phyloP scores from a whole-genome alignment of 495 filamentous ascomycete genomes.

The Neurospora intermedia region DNA sequence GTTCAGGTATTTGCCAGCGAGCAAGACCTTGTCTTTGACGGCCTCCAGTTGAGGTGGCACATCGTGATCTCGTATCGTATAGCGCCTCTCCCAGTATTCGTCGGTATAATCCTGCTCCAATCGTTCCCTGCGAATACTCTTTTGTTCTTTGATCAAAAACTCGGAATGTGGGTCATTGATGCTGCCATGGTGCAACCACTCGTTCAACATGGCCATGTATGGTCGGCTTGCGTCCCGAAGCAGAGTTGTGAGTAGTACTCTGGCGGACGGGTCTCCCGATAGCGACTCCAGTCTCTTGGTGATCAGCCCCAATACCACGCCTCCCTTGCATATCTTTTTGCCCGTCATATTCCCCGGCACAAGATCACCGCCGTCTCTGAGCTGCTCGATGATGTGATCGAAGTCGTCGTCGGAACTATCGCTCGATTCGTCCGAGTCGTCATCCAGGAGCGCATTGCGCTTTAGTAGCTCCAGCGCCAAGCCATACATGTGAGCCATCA shows the following conservation, averaged over 20 bases:
- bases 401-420: conserved; percentile 73
- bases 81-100: conserved; percentile 97
- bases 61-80: conserved; percentile 83
- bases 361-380: conserved; percentile 76
- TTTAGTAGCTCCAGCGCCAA: conserved; percentile 78
- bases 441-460: conserved; percentile 77
- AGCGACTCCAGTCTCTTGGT: conserved; percentile 76
- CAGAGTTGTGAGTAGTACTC: conserved; percentile 64
- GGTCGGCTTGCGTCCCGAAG: conserved; percentile 82
- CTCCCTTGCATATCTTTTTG: conserved; percentile 91
- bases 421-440: conserved; percentile 72
- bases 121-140: conserved; percentile 82
- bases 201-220: conserved; percentile 97
- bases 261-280: conserved; percentile 85
- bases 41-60: conserved; percentile 86
- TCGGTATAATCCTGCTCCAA: conserved; percentile 95
- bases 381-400: conserved; percentile 62
- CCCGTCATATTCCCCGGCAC: conserved; percentile 65
- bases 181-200: conserved; percentile 93
- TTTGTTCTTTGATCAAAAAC: conserved; percentile 91
- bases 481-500: conserved; percentile 78
- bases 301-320: conserved; percentile 73
- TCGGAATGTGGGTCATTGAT: conserved; percentile 92
- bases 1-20: conserved; percentile 96
- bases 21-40: conserved; percentile 85